Evolutionary conservation across 1,284 basidiomycete species (phyloP).

Genomic region (Ustilago tritici): DNA sequence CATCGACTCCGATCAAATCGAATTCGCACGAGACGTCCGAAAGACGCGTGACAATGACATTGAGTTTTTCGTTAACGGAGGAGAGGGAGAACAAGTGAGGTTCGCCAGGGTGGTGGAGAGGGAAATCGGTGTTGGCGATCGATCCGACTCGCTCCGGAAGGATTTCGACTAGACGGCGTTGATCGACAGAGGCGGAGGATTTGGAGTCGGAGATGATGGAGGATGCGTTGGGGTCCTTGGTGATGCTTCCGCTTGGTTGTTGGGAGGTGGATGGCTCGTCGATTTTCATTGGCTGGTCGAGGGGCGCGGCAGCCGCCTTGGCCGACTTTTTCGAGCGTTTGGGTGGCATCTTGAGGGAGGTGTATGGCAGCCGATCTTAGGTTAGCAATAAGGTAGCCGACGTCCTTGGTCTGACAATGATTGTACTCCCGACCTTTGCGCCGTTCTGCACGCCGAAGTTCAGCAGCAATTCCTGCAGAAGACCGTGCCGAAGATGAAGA

Average conservation of each 20-base stretch:
- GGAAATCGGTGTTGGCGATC: conserved; percentile 63
- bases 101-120: conserved; percentile 56
- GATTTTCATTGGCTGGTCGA: conserved; percentile 38
- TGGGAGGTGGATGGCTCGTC: conserved; percentile 40
- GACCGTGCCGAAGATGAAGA: too few relatives aligned
- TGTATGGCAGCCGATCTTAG: too few relatives aligned
- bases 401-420: too few relatives aligned
- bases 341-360: conserved; percentile 32
- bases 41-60: conserved; percentile 58
- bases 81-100: conserved; percentile 52
- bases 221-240: conserved; percentile 39
- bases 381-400: too few relatives aligned
- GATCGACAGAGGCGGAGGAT: conserved; percentile 44
- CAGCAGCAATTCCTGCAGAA: too few relatives aligned
- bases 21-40: conserved; percentile 78
- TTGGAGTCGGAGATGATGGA: conserved; percentile 42
- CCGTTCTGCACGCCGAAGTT: too few relatives aligned
- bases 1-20: conserved; percentile 94
- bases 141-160: conserved; percentile 64
- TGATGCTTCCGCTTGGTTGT: conserved; percentile 32
- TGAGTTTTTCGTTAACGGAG: conserved; percentile 45
- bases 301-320: conserved; percentile 17
- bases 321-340: conserved; percentile 37
- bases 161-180: conserved; percentile 62
- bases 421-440: too few relatives aligned